Evolutionary conservation across 371 early-diverging fungal species (phyloP), one percentile per base, ranked within the genome.

Genomic region (Mortierella sp.): DNA sequence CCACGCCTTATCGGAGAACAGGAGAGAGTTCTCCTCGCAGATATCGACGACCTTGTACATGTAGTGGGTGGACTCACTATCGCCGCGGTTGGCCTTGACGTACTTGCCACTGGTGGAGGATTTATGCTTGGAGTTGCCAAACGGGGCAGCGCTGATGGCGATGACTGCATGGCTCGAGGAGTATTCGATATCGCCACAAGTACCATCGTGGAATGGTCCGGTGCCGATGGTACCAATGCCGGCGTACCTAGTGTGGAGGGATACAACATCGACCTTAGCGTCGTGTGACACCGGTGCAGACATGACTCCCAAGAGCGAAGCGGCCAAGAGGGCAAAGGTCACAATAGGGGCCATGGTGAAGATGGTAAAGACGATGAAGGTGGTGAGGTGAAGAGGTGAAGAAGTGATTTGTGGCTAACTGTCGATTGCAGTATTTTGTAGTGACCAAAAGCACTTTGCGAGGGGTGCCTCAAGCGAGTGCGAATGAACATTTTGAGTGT

Each of bases 181-280:
- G 58, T 74, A 74, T 27, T 78, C 51, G n/a, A 74, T 60, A n/a
- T 68, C 74, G 16, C 41, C n/a, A 46, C 74, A 78, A 16, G 77
- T 65, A 24, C 60, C 41, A 21, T 54, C 43, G 24, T 32, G 43
- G 43, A 32, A 51, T 21, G 35, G 43, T 10, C 41, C 70, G 27
- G 43, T 18, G 48, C 2, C 35, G 24, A 46, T 18, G 46, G 44
- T 3, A 0, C 68, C 70, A 63, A 12, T 10, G 24, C 78, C 74
- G 12, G 68, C 35, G 68, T 78, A 70, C 24, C n/a, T 41, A 11
- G 12, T 44, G 70, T 48, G 43, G 46, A 48, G 71, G 16, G 38
- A 71, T 10, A 73, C 75, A 10, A 74, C 29, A 7, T 55, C 29
- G 35, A 63, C 14, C 24, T 58, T 58, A 35, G 27, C 2, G 35